Evolutionary conservation across 345 rosid species (phyloP).

Genomic region (Cardamine occulta): DNA sequence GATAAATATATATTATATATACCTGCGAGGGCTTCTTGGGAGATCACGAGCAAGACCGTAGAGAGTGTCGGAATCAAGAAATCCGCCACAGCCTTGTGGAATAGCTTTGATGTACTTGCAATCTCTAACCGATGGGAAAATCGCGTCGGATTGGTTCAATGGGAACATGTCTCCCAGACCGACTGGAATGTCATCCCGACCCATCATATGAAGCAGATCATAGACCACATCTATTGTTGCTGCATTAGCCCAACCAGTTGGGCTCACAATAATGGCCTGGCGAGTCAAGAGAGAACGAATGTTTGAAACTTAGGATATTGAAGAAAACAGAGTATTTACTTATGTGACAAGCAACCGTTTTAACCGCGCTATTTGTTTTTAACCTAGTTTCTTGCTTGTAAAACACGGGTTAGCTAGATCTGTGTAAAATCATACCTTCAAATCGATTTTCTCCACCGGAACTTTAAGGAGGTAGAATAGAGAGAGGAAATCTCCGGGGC

Average conservation of each 20-base stretch:
- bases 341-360: neutral
- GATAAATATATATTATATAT: no score
- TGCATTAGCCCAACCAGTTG: conserved; percentile 95
- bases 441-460: conserved; percentile 67
- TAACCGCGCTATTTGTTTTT: neutral
- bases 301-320: neutral
- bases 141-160: conserved; percentile 66
- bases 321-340: conserved; percentile 14
- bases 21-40: conserved; percentile 92
- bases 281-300: neutral
- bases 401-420: neutral
- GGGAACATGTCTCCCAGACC: conserved; percentile 79
- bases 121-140: conserved; percentile 59
- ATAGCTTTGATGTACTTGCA: conserved; percentile 74
- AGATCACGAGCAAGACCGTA: conserved; percentile 81
- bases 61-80: conserved; percentile 87
- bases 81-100: conserved; percentile 86
- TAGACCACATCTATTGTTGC: conserved; percentile 85
- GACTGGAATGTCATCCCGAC: conserved; percentile 89
- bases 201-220: conserved; percentile 97
- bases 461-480: conserved; percentile 85
- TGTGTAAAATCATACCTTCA: conserved; percentile 54
- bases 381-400: neutral
- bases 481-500: conserved; percentile 86
- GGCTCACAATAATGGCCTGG: conserved; percentile 84